These are phyloP conservation scores for Phaeophleospora eucalypticola DNA, from an alignment of 2,329 filamentous ascomycete genomes.

Conservation along the genomic window DNA sequence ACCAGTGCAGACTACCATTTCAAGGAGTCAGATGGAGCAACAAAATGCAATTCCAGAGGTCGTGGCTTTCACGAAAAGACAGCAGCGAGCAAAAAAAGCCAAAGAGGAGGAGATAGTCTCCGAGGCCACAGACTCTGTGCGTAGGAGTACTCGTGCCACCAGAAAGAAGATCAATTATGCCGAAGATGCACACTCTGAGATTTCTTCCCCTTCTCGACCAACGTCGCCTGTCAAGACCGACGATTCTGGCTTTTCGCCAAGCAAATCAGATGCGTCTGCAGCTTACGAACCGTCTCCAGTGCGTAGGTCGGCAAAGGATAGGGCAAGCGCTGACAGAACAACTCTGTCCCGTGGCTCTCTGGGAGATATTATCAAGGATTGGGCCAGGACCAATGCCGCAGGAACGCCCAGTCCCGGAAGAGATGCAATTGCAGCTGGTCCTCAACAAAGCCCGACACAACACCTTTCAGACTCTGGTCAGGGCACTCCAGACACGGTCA, in stretches of 20 bases:
- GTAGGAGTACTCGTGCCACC: constrained; percentile 16
- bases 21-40: neutral
- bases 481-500: constrained; percentile 5
- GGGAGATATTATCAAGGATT: neutral
- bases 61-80: neutral
- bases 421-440: no score
- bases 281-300: neutral
- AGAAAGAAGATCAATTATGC: constrained; percentile 19
- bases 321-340: neutral
- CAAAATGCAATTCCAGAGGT: neutral
- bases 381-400: neutral
- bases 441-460: no score
- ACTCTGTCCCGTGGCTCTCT: neutral
- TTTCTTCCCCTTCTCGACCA: constrained; percentile 2
- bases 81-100: neutral
- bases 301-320: neutral
- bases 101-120: neutral
- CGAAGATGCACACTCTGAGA: constrained; percentile 9
- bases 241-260: constrained; percentile 12
- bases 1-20: no score
- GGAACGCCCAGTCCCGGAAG: neutral
- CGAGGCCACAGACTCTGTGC: constrained; percentile 1
- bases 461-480: neutral
- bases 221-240: constrained; percentile 18
- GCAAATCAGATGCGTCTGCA: constrained; percentile 9